Evolutionary conservation across 768 basidiomycete genomes (phyloP), one percentile per base, ranked within the genome.

Genomic region (Podaxis sp.): DNA sequence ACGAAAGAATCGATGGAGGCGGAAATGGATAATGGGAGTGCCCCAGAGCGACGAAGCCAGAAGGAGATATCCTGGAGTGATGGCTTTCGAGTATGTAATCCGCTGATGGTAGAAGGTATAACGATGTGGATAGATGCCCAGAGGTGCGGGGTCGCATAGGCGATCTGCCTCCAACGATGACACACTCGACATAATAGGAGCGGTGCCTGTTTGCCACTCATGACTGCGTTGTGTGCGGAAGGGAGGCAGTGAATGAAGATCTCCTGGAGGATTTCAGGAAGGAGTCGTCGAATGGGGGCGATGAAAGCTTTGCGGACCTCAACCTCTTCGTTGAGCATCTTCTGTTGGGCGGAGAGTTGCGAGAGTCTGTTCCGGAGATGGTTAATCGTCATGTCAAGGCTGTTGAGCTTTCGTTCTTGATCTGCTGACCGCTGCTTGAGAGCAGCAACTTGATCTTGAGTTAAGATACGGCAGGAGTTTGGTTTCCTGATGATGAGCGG

Each of bases 201-300:
- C 1, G 70, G 70, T 1, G 66, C 58, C 33, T 65, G 59, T 20
- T 51, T 28, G 10, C 36, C 15, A 46, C 58, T 56, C 54, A 69
- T 64, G 12, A 64, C 58, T 3, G 66, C 56, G 41, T 65, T 66
- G 57, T 64, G 65, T 2, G 33, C 26, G 0, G 22, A 40, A 1
- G 68, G 67, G 28, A 69, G 66, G 36, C 67, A 69, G 2, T 24
- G 54, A 1, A 67, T 6, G 57, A 71, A 71, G 38, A 71, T 67
- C 41, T 66, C 67, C 26, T 66, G 66, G 15, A 71, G 62, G 30
- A 69, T 63, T 38, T 71, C 68, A 24, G 60, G 64, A 4, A 67
- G 66, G 28, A 71, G 57, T 24, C 61, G 60, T 28, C 65, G 60
- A 30, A 66, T 60, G 36, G 63, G 67, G 4, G 67, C 33, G 13